phyloP scores from a whole-genome alignment of 148 eudicot genomes.

The Rhododendron griersonianum region DNA sequence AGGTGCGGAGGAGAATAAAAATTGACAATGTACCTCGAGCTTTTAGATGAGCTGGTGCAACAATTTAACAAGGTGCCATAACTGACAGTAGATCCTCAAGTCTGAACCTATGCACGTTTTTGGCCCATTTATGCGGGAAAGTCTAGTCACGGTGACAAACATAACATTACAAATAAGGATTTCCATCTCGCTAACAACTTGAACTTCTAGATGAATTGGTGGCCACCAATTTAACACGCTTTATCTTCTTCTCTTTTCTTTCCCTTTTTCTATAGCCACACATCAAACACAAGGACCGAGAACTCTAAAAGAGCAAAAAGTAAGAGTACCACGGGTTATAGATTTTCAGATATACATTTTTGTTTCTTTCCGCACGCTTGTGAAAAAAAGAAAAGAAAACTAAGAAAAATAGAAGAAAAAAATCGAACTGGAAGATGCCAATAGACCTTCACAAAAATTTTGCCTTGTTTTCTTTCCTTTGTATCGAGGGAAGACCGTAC shows the following conservation, averaged over 20 bases:
- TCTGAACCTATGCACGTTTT: not conserved
- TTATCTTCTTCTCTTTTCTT: not conserved
- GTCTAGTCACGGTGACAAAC: not conserved
- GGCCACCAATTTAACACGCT: not conserved
- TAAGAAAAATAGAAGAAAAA: not conserved
- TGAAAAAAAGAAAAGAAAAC: not conserved
- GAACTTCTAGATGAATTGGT: not conserved
- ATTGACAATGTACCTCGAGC: not conserved
- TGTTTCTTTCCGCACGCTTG: not conserved
- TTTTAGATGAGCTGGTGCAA: not conserved
- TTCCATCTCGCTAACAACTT: not conserved
- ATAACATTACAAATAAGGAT: not conserved
- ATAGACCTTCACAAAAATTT: not conserved
- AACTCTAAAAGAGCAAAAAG: not conserved
- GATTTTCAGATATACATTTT: not conserved
- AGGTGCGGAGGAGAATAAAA: not conserved
- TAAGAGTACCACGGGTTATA: not conserved
- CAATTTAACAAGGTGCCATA: not conserved
- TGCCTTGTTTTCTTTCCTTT: not conserved
- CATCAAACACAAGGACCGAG: not conserved
- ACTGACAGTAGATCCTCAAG: not conserved
- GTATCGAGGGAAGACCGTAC: not conserved
- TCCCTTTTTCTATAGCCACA: not conserved
- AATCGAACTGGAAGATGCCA: not conserved
- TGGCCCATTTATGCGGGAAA: not conserved